Evolutionary conservation across 148 eudicot genomes (phyloP), one percentile per base, ranked within the genome.

Genomic region (Vaccinium macrocarpon): DNA sequence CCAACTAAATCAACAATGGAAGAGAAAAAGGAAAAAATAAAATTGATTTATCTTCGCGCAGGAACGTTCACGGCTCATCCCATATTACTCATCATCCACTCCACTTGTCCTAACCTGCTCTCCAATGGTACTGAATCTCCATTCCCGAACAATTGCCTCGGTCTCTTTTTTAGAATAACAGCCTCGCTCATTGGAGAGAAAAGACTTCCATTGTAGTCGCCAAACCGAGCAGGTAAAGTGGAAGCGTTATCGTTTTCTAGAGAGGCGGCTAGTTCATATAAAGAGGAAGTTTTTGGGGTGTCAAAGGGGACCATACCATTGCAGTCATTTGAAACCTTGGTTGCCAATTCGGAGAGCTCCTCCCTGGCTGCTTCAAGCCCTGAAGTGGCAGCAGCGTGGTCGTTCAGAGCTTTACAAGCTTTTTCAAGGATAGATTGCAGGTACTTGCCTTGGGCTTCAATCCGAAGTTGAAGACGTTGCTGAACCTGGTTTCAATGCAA

Each of bases 381-480:
- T 48, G 90, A 87, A 74, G 91, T 66, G 70, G 86, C 88, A 35
- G 85, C 81, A 62, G 89, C 89, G 53, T 88, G 91, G 83, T 88
- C 91, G 70, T 86, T 89, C 32, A 94, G 86, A 35, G 90, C 94
- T 82, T 87, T 91, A 80, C 94, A 94, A 25, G 97, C 97, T 91
- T 91, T 94, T 73, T 94, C 97, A 16, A 94, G 92, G 71, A 94
- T 92, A 29, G 93, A 92, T 50, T 92, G 92, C 61, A 94, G 84
- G 81, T 94, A 94, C 78, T 91, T 94, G 78, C 94, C 88, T 86
- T 94, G 95, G 80, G 97, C 95, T 86, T 94, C 95, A 32, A 94
- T 90, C 48, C 95, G 89, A 52, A 94, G 88, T 72, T 94, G 92
- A 59, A 94, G 92, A 79, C 84, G 95, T 9, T 90, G 94, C 83